These are phyloP conservation scores for Penicillium sp. DNA, from an alignment of 2,329 filamentous ascomycete genomes.

Conservation along the genomic window DNA sequence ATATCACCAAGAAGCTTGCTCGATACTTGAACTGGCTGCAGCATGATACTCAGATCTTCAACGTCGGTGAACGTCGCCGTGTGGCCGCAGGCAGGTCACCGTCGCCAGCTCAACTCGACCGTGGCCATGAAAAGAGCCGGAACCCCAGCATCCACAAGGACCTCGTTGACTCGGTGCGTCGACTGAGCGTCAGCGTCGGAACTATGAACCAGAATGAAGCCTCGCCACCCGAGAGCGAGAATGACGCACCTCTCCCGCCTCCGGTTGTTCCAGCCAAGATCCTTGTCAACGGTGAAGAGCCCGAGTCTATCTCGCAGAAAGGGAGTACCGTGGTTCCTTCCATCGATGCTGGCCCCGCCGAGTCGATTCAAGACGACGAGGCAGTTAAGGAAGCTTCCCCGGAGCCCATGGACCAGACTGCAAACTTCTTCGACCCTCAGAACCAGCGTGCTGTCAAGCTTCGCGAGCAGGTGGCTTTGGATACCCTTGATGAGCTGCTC, in stretches of 20 bases:
- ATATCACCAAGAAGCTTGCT: slow-evolving; percentile 97
- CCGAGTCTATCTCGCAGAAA: slow-evolving; percentile 29
- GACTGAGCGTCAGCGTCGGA: slow-evolving; percentile 45
- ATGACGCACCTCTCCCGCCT: slow-evolving; percentile 41
- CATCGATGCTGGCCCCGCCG: slow-evolving; percentile 23
- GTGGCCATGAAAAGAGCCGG: slow-evolving; percentile 22
- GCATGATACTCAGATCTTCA: slow-evolving; percentile 95
- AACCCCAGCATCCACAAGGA: slow-evolving; percentile 42
- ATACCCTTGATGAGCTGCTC: slow-evolving; percentile 88
- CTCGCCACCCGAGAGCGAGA: slow-evolving; percentile 25
- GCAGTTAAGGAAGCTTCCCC: slow-evolving; percentile 36
- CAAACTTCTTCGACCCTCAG: slow-evolving; percentile 89
- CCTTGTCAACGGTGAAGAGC: slow-evolving; percentile 61
- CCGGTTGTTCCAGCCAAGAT: slow-evolving; percentile 57
- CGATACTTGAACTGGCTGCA: slow-evolving; percentile 97
- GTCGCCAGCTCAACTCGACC: slow-evolving; percentile 26
- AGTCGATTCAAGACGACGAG: slow-evolving; percentile 21
- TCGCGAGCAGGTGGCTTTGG: slow-evolving; percentile 88
- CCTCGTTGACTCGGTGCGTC: slow-evolving; percentile 49
- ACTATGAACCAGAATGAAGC: slow-evolving; percentile 31
- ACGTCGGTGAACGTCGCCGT: slow-evolving; percentile 89
- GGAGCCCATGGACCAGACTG: slow-evolving; percentile 79
- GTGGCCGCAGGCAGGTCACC: slow-evolving; percentile 66
- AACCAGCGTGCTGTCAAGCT: slow-evolving; percentile 82
- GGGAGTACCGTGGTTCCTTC: slow-evolving; percentile 32